A percentile compares a stretch with the other conserved stretches of the same genome.
Conservation (phyloP, 768 basidiomycete species). For the Asterophora parasitica region DNA sequence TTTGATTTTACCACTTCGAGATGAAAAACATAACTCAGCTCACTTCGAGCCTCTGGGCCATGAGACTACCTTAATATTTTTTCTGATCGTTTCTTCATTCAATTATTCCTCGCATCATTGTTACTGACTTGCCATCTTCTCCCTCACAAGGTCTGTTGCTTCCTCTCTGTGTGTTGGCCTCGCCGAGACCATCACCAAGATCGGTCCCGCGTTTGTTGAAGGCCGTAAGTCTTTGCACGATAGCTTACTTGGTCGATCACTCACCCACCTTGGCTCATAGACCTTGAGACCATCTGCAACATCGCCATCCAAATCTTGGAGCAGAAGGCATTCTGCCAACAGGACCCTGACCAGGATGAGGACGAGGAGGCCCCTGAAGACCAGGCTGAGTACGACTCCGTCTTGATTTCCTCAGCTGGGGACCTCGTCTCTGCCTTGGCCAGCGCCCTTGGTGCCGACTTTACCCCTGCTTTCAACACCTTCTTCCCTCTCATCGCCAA, state of each 20-base stretch:
- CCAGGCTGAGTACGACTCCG: conserved; percentile 94
- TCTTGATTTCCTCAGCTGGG: conserved; percentile 88
- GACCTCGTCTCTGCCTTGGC: conserved; percentile 92
- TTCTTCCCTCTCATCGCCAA: conserved; percentile 89
- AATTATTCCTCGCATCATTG: not conserved
- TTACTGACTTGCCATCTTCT: conserved; percentile 18
- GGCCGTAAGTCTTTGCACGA: conserved; percentile 47
- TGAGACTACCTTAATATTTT: conserved; percentile 47
- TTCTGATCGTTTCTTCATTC: conserved; percentile 29
- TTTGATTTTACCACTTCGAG: conserved; percentile 20
- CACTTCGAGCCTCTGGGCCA: conserved; percentile 65
- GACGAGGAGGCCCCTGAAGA: conserved; percentile 82
- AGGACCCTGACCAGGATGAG: conserved; percentile 92
- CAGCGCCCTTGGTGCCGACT: conserved; percentile 78
- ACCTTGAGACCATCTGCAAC: conserved; percentile 71
- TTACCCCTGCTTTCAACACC: conserved; percentile 72
- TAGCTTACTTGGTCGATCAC: not conserved
- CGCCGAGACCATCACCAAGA: conserved; percentile 86
- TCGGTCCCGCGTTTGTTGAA: conserved; percentile 84
- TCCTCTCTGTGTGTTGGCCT: conserved; percentile 84
- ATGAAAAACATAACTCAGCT: conserved; percentile 69
- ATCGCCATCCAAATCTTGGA: conserved; percentile 85
- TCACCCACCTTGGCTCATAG: conserved; percentile 29
- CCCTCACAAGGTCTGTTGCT: conserved; percentile 69
- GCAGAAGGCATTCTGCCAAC: conserved; percentile 94